Conservation (phyloP, 2,329 filamentous ascomycete genomes). For the Arthrocladium fulminans region DNA sequence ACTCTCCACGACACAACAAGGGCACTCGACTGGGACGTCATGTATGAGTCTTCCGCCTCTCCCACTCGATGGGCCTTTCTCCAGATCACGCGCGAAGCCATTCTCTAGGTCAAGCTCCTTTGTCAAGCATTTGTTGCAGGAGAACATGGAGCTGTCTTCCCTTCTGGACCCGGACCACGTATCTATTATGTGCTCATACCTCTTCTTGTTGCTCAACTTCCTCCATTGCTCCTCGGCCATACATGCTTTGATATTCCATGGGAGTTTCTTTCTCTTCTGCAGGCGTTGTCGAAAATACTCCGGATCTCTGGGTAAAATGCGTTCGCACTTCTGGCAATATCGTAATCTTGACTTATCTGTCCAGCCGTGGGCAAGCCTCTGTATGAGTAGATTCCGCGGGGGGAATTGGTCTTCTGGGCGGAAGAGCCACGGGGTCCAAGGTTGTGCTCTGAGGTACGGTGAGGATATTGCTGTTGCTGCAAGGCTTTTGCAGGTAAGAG, state of each 20-base stretch:
- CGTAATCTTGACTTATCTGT: constrained; percentile 16
- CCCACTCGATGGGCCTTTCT: background rate
- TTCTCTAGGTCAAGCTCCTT: background rate
- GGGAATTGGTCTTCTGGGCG: constrained; percentile 7
- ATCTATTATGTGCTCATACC: constrained; percentile 15
- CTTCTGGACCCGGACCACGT: constrained; percentile 13
- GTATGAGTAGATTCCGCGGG: constrained; percentile 12
- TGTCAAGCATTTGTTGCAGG: constrained; percentile 10
- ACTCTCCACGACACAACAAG: background rate
- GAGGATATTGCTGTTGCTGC: constrained; percentile 12
- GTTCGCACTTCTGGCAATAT: constrained; percentile 19
- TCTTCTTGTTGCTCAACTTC: constrained; percentile 12
- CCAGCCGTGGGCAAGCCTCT: constrained; percentile 21
- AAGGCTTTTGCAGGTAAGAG: constrained; percentile 20
- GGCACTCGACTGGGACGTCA: constrained; percentile 5
- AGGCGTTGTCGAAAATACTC: constrained; percentile 15
- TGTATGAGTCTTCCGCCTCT: background rate
- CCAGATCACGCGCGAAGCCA: background rate
- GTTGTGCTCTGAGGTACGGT: constrained; percentile 12
- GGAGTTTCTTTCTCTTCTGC: constrained; percentile 12
- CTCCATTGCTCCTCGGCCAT: constrained; percentile 14
- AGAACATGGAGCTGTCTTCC: constrained; percentile 16
- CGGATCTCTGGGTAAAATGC: constrained; percentile 16
- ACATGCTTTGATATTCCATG: constrained; percentile 12
- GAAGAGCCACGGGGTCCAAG: constrained; percentile 13